A percentile compares a stretch with the other conserved stretches of the same genome.
phyloP scores from a whole-genome alignment of 192 early-diverging fungal species.

The Dimargaris cristalligena region DNA sequence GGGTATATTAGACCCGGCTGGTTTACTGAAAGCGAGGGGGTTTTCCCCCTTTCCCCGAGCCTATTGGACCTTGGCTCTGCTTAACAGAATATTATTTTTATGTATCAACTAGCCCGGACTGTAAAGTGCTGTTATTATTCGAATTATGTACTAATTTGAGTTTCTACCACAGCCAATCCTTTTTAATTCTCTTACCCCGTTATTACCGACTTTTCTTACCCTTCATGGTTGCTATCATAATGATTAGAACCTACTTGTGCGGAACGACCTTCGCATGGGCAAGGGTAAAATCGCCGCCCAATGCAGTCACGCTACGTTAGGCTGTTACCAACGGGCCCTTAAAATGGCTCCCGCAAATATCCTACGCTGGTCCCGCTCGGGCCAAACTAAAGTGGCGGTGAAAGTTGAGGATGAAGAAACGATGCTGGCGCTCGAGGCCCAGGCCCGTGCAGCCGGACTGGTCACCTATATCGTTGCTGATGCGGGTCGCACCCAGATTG shows the following conservation, averaged over 20 bases:
- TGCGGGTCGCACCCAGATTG: conserved; percentile 86
- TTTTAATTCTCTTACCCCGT: too few species aligned
- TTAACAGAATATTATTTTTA: too few species aligned
- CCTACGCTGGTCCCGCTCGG: conserved; percentile 51
- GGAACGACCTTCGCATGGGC: conserved; percentile 81
- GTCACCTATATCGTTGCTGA: conserved; percentile 66
- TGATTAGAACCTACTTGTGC: conserved; percentile 57
- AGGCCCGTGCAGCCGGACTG: conserved; percentile 38
- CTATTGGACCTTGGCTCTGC: too few species aligned
- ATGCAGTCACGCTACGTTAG: conserved; percentile 85
- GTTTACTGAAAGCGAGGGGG: too few species aligned
- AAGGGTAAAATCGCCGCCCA: conserved; percentile 93
- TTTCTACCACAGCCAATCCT: too few species aligned
- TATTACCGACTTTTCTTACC: too few species aligned
- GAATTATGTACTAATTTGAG: too few species aligned
- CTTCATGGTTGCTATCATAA: too few species aligned
- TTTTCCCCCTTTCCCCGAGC: too few species aligned
- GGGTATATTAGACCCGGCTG: too few species aligned
- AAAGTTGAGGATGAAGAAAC: conserved; percentile 59
- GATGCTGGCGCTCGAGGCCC: conserved; percentile 45
- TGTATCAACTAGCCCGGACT: too few species aligned
- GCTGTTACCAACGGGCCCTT: conserved; percentile 47
- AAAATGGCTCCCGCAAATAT: conserved; percentile 27
- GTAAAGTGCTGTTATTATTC: too few species aligned
- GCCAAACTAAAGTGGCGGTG: conserved; percentile 75